These are phyloP conservation scores for Polychaeton citri DNA, from an alignment of 2,329 filamentous ascomycete genomes.

Conservation along the genomic window DNA sequence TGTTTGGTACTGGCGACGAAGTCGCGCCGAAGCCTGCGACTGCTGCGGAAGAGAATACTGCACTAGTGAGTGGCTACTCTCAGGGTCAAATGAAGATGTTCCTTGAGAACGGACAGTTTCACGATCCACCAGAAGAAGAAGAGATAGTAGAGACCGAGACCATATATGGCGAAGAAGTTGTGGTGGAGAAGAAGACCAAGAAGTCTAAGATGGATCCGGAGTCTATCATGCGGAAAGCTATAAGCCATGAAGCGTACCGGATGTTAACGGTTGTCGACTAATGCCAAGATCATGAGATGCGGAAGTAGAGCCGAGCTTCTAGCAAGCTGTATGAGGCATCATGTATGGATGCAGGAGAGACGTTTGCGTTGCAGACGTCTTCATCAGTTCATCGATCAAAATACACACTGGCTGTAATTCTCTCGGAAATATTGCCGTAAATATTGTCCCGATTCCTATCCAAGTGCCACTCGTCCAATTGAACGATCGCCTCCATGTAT, in stretches of 20 bases:
- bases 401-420: too few relatives aligned
- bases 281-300: too few relatives aligned
- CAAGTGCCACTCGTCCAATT: too few relatives aligned
- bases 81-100: slow-evolving; percentile 47
- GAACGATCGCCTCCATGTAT: too few relatives aligned
- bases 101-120: slow-evolving; percentile 36
- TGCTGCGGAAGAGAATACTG: slow-evolving; percentile 31
- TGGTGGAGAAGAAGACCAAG: slow-evolving; percentile 18
- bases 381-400: too few relatives aligned
- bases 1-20: slow-evolving; percentile 4
- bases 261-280: slow-evolving; percentile 45
- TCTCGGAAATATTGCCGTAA: too few relatives aligned
- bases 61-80: slow-evolving; percentile 43
- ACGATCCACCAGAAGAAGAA: slow-evolving; percentile 26
- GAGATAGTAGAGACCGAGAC: slow-evolving; percentile 16
- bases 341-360: too few relatives aligned
- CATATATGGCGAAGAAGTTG: slow-evolving; percentile 14
- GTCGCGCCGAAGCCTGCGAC: slow-evolving; percentile 37
- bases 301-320: too few relatives aligned
- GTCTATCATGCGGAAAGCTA: slow-evolving; percentile 34
- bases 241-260: slow-evolving; percentile 40
- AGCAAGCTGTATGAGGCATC: too few relatives aligned
- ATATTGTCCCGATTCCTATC: too few relatives aligned
- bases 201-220: slow-evolving; percentile 33
- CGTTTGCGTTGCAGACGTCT: too few relatives aligned